Percentiles rank a stretch among this genome's conserved stretches.
Conservation (phyloP, 2,329 filamentous ascomycete genomes). For the Aspergillus sp. region DNA sequence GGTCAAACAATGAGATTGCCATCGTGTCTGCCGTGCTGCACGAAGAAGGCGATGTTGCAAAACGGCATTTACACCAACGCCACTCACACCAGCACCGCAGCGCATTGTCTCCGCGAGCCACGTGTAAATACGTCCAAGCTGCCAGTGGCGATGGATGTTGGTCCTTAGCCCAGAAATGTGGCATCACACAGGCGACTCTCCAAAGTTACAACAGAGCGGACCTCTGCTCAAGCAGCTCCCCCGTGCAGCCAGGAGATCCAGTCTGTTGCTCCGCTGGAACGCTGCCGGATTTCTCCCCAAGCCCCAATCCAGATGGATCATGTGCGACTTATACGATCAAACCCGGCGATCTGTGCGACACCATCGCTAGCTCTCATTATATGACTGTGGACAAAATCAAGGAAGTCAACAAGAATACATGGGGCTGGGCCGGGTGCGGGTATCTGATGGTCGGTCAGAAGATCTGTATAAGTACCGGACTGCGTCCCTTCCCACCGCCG, state of each 20-base stretch:
- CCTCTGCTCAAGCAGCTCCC: constrained; percentile 14
- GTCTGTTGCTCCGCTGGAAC: constrained; percentile 18
- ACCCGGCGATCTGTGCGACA: constrained; percentile 31
- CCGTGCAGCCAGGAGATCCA: constrained; percentile 20
- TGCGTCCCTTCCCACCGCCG: constrained; percentile 39
- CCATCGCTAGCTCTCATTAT: constrained; percentile 22
- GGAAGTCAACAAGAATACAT: constrained; percentile 41
- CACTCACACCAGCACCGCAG: not conserved
- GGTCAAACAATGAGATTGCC: not conserved
- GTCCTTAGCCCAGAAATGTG: constrained; percentile 2
- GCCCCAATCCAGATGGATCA: constrained; percentile 34
- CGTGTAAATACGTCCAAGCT: not conserved
- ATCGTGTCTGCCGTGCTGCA: not conserved
- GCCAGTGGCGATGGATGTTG: constrained; percentile 1
- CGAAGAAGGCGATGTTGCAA: not conserved
- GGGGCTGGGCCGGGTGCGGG: constrained; percentile 44
- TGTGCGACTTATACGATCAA: constrained; percentile 37
- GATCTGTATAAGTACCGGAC: constrained; percentile 43
- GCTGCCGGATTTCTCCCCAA: constrained; percentile 23
- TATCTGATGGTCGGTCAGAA: constrained; percentile 25
- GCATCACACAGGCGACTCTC: constrained; percentile 6
- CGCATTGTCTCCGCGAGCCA: not conserved
- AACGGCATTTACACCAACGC: too few relatives aligned
- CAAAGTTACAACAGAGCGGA: constrained; percentile 6
- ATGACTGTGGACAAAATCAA: constrained; percentile 38